These are phyloP conservation scores for Xenoacremonium recifei DNA, from an alignment of 2,329 filamentous ascomycete species.

Conservation along the genomic window DNA sequence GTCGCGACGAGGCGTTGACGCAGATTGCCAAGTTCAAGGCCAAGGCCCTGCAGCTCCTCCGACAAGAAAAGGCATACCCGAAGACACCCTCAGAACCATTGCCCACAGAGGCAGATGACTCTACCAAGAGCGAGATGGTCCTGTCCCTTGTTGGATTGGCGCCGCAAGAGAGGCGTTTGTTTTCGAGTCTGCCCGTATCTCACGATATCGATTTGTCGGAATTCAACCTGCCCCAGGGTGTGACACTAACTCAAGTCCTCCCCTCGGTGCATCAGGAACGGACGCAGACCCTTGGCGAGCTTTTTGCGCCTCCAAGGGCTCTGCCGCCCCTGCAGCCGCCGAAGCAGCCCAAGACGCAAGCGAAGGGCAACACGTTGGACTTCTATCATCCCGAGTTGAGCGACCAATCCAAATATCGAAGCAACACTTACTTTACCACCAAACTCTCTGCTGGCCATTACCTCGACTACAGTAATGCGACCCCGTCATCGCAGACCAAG, in stretches of 20 bases:
- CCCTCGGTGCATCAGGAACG: constrained; percentile 43
- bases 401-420: constrained; percentile 53
- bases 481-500: constrained; percentile 51
- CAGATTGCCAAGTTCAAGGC: constrained; percentile 58
- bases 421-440: constrained; percentile 64
- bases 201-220: constrained; percentile 29
- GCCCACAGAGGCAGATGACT: constrained; percentile 39
- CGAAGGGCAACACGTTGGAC: constrained; percentile 58
- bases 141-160: constrained; percentile 77
- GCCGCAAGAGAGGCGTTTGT: constrained; percentile 73
- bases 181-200: constrained; percentile 69
- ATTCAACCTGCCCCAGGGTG: constrained; percentile 68
- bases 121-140: constrained; percentile 52
- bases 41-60: constrained; percentile 60
- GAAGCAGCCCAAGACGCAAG: constrained; percentile 67
- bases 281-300: constrained; percentile 66
- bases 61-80: constrained; percentile 57
- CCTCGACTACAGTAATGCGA: constrained; percentile 67
- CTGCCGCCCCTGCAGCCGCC: constrained; percentile 68
- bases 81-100: constrained; percentile 35
- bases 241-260: constrained; percentile 48
- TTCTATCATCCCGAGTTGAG: constrained; percentile 54
- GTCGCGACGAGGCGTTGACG: constrained; percentile 37
- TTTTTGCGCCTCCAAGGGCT: constrained; percentile 67
- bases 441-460: constrained; percentile 66